Conservation (phyloP, 2,329 filamentous ascomycete genomes). For the Alternaria triticina region DNA sequence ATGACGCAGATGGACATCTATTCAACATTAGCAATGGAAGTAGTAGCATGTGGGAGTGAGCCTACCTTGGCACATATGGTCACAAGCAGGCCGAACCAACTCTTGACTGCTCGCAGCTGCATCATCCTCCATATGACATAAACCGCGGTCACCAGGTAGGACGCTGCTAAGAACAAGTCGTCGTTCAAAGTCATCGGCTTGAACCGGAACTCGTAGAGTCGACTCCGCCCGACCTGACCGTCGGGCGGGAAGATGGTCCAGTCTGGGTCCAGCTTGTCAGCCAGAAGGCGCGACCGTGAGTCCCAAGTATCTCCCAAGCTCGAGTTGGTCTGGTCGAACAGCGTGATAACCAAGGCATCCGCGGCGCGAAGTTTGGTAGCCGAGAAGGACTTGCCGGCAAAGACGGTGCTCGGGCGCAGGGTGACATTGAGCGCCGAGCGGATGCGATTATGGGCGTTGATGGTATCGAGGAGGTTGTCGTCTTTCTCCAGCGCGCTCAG, state of each 20-base stretch:
- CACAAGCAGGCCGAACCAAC: constrained; percentile 72
- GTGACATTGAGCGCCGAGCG: constrained; percentile 75
- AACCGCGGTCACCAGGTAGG: constrained; percentile 67
- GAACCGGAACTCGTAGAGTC: constrained; percentile 80
- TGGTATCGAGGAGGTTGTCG: constrained; percentile 68
- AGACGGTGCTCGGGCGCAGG: constrained; percentile 77
- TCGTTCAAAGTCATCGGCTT: constrained; percentile 74
- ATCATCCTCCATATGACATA: constrained; percentile 73
- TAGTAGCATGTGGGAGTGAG: not conserved
- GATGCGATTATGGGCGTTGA: constrained; percentile 68
- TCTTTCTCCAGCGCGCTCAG: constrained; percentile 65
- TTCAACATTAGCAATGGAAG: constrained; percentile 15
- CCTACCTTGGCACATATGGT: constrained; percentile 70
- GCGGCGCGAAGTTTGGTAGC: constrained; percentile 71
- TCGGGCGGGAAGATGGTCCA: constrained; percentile 72
- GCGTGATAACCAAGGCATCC: constrained; percentile 78
- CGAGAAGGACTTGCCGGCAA: constrained; percentile 79
- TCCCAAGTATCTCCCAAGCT: constrained; percentile 72
- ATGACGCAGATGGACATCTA: constrained; percentile 72
- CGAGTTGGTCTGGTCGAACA: constrained; percentile 72
- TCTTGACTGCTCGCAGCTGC: constrained; percentile 76
- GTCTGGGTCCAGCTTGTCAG: constrained; percentile 56
- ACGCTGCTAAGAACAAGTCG: constrained; percentile 66
- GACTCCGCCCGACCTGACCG: constrained; percentile 61
- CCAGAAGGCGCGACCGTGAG: constrained; percentile 61